Base-by-base conservation (phyloP, 2,329 filamentous ascomycete species). In the Colletotrichum eleusines region DNA sequence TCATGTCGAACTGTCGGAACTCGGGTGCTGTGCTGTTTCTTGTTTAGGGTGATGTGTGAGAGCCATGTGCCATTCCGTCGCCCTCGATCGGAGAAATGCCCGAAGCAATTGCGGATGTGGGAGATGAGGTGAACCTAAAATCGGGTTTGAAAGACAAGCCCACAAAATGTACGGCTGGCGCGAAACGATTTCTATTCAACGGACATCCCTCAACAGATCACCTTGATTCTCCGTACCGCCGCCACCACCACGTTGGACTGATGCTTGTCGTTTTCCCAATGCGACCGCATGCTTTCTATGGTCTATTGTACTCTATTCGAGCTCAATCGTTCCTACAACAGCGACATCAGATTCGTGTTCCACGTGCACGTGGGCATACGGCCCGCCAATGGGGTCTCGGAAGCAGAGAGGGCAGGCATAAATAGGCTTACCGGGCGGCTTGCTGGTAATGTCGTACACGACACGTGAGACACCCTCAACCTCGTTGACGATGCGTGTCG, bases 381-480 rank as follows among this genome's bases (percentile, higher is more conserved):
- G 46, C 14, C 46, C 12, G 46, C 46, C 23, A 14, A 50, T 28
- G 14, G 23, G 46, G 23, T 23, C 14, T 28, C 23, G 46, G n/a
- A 9, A 12, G 9, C 11, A 7, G 44, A 11, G 23, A 26, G 46
- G 12, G 5, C n/a, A 26, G 23, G 9, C 14, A 26, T 26, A 42
- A 2, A 31, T 20, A 20, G 48, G 38, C 55, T 66, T 16, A 67
- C 71, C 72, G 11, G 67, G 64, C 48, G 72, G 66, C 54, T 72
- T 70, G 35, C 59, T 63, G 35, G 71, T 73, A 16, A 55, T 73
- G 40, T 73, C 72, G 51, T 94, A 94, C 18, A 89, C 84, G 46
- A 95, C 92, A 46, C 92, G 84, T 74, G 88, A 89, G 23, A 95
- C 88, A 14, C 92, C 92, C 53, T 91, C 84, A 1, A 94, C 91